Conservation (phyloP, 2,329 filamentous ascomycete genomes). For the Diaporthe vaccinii region DNA sequence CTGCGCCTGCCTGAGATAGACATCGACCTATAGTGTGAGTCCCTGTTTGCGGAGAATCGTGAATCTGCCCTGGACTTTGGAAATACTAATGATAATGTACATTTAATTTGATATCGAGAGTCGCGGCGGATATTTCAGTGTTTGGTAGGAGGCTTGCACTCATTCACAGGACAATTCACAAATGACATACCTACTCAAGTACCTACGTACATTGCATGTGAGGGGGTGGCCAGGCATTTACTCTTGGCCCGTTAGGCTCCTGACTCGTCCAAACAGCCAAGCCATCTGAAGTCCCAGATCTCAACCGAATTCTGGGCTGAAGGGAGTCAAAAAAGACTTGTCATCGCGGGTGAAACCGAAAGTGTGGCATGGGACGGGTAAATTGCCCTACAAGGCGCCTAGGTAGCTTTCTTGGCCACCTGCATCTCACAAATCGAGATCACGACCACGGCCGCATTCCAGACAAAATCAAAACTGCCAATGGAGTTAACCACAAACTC, state of each 20-base stretch:
- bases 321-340: conserved; percentile 18
- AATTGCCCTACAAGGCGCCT: neutral
- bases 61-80: neutral
- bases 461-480: conserved; percentile 28
- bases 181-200: neutral
- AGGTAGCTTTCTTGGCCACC: neutral
- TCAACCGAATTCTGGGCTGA: neutral
- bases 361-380: conserved; percentile 10
- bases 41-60: neutral
- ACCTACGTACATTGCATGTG: neutral
- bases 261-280: conserved; percentile 24
- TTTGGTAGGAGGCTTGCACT: neutral
- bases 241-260: neutral
- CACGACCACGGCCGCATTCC: neutral
- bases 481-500: neutral
- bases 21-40: neutral
- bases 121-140: neutral
- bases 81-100: too few species aligned
- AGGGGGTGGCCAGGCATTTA: neutral
- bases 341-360: conserved; percentile 7
- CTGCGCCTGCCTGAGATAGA: neutral
- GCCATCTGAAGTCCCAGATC: conserved; percentile 10
- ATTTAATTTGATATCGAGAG: neutral
- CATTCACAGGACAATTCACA: too few species aligned
- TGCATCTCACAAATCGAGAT: neutral